Evolutionary conservation across 129 eudicot genomes (phyloP), one percentile per base, ranked within the genome.

Genomic region (Escallonia herrerae): DNA sequence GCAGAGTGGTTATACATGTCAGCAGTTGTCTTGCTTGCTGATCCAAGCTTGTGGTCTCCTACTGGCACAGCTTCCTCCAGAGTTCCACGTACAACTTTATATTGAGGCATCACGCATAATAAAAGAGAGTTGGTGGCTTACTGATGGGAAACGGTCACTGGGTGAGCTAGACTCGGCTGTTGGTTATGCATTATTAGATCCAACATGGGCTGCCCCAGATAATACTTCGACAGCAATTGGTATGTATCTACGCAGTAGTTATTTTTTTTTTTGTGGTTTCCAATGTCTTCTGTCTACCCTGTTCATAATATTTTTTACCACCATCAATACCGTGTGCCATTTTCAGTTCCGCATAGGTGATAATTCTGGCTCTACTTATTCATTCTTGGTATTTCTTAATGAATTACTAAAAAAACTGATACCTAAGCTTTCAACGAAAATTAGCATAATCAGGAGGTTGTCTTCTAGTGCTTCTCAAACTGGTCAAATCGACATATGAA

Each of bases 161-260:
- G 61, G 84, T 43, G 96, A 93, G 64, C 80, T 93, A 11, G 96
- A 93, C 61, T 93, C 98, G 37, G 96, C 95, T 49, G 98, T 93
- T 70, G 82, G 90, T 78, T 93, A 88, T 81, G 98, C 98, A 68
- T 80, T 93, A 78, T 52, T 93, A 71, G 98, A 93, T 76, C 98
- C 98, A 61, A 81, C 96, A 53, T 93, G 95, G 95, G 98, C 98
- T 77, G 98, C 95, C 51, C 98, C 88, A 81, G 98, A 93, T 67
- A 87, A 93, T 69, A 93, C 98, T 61, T 93, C 98, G 7, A 88
- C 98, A 49, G 96, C 91, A 40, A 83, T 93, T 65, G 97, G 97
- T 90, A 85, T 60, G 74, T 63, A 38, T 22, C 33, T 63, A 39
- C n/a, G 46, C 3, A 51, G 7, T 43, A 7, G 3, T 45, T 5